A percentile compares a stretch with the other conserved stretches of the same genome.
These are phyloP conservation scores for Dalbergia cultrata DNA, from an alignment of 306 rosid species.

Conservation along the genomic window DNA sequence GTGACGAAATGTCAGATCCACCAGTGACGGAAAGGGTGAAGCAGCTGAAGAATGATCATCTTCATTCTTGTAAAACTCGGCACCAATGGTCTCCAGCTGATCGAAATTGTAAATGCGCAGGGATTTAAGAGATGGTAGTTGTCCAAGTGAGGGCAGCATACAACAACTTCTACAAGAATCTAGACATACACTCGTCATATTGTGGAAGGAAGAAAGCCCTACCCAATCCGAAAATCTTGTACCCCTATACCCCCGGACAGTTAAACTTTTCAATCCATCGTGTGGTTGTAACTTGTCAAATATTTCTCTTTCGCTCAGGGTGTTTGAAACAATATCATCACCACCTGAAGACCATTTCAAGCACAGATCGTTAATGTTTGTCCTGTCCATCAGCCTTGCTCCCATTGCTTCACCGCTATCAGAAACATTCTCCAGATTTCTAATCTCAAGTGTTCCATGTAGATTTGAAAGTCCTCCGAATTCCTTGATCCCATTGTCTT, in stretches of 20 bases:
- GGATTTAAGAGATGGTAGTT: not conserved
- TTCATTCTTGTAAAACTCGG: slow-evolving; percentile 11
- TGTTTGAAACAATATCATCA: not conserved
- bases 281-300: slow-evolving; percentile 12
- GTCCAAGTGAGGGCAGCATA: slow-evolving; percentile 31
- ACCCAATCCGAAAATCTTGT: slow-evolving; percentile 13
- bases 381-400: not conserved
- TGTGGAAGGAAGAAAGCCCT: slow-evolving; percentile 13
- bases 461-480: not conserved
- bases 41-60: not conserved
- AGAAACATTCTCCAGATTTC: not conserved
- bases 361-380: not conserved
- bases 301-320: not conserved
- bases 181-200: not conserved
- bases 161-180: not conserved
- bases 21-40: slow-evolving; percentile 21
- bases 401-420: not conserved
- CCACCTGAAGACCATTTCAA: not conserved
- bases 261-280: not conserved
- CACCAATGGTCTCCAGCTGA: too few relatives aligned
- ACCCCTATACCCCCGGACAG: not conserved
- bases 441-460: not conserved
- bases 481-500: not conserved
- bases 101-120: not conserved
- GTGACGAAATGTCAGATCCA: fast-evolving